Percentiles rank a stretch among this genome's conserved stretches.
phyloP scores from a whole-genome alignment of 129 eudicot genomes.

The Apium graveolens region DNA sequence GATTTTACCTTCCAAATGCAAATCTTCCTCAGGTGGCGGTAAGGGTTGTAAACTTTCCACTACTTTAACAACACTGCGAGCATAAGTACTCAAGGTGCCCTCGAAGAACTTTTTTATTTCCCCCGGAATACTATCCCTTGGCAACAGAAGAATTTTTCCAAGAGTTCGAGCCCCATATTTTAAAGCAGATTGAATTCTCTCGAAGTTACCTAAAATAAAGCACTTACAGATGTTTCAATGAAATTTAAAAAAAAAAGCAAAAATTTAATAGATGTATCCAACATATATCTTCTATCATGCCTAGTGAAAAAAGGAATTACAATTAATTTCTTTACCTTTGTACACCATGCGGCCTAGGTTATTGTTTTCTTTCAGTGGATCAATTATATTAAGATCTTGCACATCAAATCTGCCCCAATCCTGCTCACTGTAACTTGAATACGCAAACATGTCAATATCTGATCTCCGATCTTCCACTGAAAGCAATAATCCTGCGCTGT shows the following conservation, averaged over 20 bases:
- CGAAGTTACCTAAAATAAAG: conserved; percentile 44
- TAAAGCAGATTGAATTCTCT: conserved; percentile 65
- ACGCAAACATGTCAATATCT: conserved; percentile 34
- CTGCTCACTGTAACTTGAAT: conserved; percentile 23
- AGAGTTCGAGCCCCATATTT: conserved; percentile 71
- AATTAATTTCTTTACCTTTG: conserved; percentile 51
- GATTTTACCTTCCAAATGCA: not conserved
- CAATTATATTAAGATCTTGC: conserved; percentile 60
- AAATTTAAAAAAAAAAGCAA: not conserved
- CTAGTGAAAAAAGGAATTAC: no score
- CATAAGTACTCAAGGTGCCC: conserved; percentile 53
- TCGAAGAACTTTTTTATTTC: conserved; percentile 50
- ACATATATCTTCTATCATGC: no score
- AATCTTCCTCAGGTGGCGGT: no score
- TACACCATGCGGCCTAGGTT: conserved; percentile 81
- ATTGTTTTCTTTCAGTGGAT: conserved; percentile 70
- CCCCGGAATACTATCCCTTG: conserved; percentile 34
- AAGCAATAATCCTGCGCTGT: conserved; percentile 23
- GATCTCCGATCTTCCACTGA: conserved; percentile 22
- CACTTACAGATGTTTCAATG: not conserved
- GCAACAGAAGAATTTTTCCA: conserved; percentile 44
- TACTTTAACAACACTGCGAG: not conserved
- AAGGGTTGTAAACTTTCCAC: no score
- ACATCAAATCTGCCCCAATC: conserved; percentile 23
- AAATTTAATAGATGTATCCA: no score